Conservation (phyloP, 2,329 filamentous ascomycete genomes). For the Ophiostoma sp. region DNA sequence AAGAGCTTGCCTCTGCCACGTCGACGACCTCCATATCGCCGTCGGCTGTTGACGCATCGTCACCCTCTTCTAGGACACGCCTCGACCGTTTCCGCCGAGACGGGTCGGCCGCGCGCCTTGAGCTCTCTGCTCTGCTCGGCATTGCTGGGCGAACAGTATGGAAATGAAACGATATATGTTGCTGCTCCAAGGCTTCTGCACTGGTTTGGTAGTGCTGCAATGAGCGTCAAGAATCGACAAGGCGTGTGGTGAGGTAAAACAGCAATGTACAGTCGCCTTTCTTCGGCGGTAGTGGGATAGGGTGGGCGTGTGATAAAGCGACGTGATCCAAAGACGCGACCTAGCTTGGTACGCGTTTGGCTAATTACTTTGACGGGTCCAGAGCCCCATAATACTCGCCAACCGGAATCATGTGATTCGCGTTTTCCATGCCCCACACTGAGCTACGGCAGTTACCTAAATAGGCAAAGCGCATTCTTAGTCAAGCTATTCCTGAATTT, state of each 20-base stretch:
- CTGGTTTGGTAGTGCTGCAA: too few relatives aligned
- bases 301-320: background rate
- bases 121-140: constrained; percentile 4
- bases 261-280: background rate
- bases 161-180: background rate
- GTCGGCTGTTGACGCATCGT: constrained; percentile 24
- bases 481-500: constrained; percentile 5
- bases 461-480: constrained; percentile 3
- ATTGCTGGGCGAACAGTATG: background rate
- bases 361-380: background rate
- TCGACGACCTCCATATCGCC: constrained; percentile 32
- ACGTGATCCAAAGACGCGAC: constrained; percentile 1
- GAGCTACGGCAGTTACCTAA: background rate
- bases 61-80: constrained; percentile 33
- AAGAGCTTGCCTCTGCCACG: constrained; percentile 40
- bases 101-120: background rate
- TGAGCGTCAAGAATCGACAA: background rate
- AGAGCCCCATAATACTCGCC: background rate
- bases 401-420: background rate
- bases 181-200: background rate
- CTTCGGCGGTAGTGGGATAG: background rate
- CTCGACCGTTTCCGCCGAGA: constrained; percentile 41
- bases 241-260: background rate
- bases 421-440: background rate
- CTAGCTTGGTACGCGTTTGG: constrained; percentile 2